Evolutionary conservation across 257 asterid genomes (phyloP).

Genomic region (Thymus mandschuricus): DNA sequence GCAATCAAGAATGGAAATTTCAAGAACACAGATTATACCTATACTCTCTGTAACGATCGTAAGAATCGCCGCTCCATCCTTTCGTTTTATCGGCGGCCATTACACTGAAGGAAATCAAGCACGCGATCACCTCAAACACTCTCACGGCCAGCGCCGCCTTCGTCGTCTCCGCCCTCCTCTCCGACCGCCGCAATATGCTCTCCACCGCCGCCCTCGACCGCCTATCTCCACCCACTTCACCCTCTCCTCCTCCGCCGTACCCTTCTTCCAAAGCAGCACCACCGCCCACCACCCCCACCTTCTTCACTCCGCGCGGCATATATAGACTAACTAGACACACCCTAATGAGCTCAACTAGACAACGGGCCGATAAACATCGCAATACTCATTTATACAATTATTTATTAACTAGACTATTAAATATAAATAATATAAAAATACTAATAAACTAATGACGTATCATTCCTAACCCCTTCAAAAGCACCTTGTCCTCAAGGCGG

Average conservation of each 20-base stretch:
- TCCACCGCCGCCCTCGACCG: constrained; percentile 47
- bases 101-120: constrained; percentile 81
- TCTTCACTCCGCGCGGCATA: constrained; percentile 44
- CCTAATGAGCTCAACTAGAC: too few species aligned
- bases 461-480: too few species aligned
- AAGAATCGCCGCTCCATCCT: constrained; percentile 99
- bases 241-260: constrained; percentile 40
- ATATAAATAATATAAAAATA: too few species aligned
- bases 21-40: constrained; percentile 41
- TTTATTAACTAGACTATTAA: too few species aligned
- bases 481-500: too few species aligned
- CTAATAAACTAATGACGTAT: too few species aligned
- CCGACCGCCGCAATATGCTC: constrained; percentile 46
- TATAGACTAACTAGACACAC: too few species aligned
- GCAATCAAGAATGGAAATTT: neutral
- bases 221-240: constrained; percentile 51
- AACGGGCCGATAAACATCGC: too few species aligned
- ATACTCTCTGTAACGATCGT: constrained; percentile 84
- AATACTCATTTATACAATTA: too few species aligned
- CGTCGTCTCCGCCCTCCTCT: constrained; percentile 45
- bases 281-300: constrained; percentile 47
- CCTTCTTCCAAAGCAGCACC: constrained; percentile 49
- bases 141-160: constrained; percentile 67
- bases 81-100: constrained; percentile 95
- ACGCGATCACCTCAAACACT: constrained; percentile 59